Evolutionary conservation across 805 yeast genomes (phyloP), one percentile per base, ranked within the genome.

Genomic region (Cyberlindnera bimundalis): DNA sequence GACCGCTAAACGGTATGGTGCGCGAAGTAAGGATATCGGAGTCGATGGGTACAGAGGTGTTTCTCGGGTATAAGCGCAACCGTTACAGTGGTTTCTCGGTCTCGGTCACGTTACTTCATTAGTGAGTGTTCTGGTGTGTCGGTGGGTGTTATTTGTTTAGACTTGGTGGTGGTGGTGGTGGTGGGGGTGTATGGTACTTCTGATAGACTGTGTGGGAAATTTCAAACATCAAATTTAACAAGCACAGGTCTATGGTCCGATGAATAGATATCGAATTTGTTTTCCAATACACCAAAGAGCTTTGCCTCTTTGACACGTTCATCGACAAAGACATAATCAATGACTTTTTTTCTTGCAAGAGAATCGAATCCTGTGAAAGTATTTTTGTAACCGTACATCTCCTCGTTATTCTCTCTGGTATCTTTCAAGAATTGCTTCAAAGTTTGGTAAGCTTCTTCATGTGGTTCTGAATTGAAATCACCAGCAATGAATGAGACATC

Each of bases 401-500:
- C 56, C 7, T 8, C 16, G 26, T 42, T 47, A 23, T 51, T 58
- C 36, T 62, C 50, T 10, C 57, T 45, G 3, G 71, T 47, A 37
- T 70, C 62, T 48, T 73, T 78, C 35, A 61, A 58, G 42, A 64
- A 60, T 11, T 63, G 53, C 11, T 52, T 42, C 4, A 62, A 49
- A 27, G 76, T 63, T 43, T 67, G 65, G 56, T 76, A 62, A 0
- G 67, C 65, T 9, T 57, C 64, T 14, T 70, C 73, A n/a, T 57
- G 47, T 1, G 73, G 68, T 38, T 66, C 62, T 27, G 79, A 69
- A 51, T 79, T 79, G 60, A 79, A 73, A 53, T 78, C 83, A 3
- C 84, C 84, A 13, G 68, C 60, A n/a, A 78, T 59, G 36, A 75
- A 60, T 2, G 70, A 66, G 2, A 71, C 67, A 16, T 61, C 63